Percentiles rank a stretch among this genome's conserved stretches.
Evolutionary conservation across 768 basidiomycete species (phyloP).

Genomic region (Harrya chromipes): DNA sequence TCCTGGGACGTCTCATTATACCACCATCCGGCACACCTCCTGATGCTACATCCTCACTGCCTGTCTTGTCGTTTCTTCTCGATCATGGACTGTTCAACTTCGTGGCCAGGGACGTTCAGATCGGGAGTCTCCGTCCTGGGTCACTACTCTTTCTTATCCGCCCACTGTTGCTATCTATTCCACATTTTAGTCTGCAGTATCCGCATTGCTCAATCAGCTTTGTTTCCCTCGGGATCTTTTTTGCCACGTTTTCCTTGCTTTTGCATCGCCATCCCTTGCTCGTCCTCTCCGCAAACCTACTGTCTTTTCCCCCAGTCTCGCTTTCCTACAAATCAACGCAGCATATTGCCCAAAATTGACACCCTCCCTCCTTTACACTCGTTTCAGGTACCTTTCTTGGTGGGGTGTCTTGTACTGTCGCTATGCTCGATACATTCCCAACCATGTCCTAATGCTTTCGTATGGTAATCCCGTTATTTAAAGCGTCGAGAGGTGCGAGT

Average conservation of each 20-base stretch:
- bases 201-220: conserved; percentile 21
- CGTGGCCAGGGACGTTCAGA: conserved; percentile 14
- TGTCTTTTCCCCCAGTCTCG: conserved; percentile 10
- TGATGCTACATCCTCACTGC: conserved; percentile 1
- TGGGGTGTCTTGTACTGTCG: conserved; percentile 32
- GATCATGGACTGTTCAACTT: conserved; percentile 14
- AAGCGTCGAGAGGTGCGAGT: conserved; percentile 14
- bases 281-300: conserved; percentile 14
- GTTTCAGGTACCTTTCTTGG: conserved; percentile 27
- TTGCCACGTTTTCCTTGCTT: conserved; percentile 22
- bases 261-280: conserved; percentile 24
- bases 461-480: conserved; percentile 34
- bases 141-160: conserved; percentile 17
- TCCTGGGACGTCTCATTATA: conserved; percentile 21
- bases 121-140: conserved; percentile 20
- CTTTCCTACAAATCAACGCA: conserved; percentile 19
- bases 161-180: conserved; percentile 24
- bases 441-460: conserved; percentile 36
- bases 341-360: conserved; percentile 25
- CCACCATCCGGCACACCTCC: conserved; percentile 9
- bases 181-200: conserved; percentile 23
- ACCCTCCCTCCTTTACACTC: conserved; percentile 29
- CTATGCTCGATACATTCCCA: conserved; percentile 33
- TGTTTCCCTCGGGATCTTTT: conserved; percentile 19
- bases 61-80: conserved; percentile 12